Base-by-base conservation (phyloP, 2,329 filamentous ascomycete species). In the Diaporthe citri region DNA sequence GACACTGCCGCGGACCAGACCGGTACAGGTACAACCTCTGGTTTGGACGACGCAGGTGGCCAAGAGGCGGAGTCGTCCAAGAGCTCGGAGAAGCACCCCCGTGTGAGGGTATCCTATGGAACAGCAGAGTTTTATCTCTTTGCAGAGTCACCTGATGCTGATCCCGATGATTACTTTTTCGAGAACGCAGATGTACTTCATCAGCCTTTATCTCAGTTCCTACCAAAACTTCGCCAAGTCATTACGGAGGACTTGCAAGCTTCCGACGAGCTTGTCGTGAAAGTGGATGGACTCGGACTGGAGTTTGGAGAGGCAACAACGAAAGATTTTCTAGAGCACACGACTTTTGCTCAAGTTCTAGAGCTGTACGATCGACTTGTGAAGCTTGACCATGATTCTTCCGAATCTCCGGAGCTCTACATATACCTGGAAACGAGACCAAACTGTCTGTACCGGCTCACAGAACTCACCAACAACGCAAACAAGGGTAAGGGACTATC, bases 241-340 rank as follows among this genome's bases (percentile, higher is more conserved):
- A 82, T 90, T 20, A 80, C 82, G 25, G 83, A 85, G 52, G 88
- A 89, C 71, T 79, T 90, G 3, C 80, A 82, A 7, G 74, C 81
- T 4, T 83, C 85, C 25, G 88, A 90, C 71, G 88, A 90, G 73
- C 80, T 90, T 56, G 83, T 86, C n/a, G 84, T 89, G 55, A 86
- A 88, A 75, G 81, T 90, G 62, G 87, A 89, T 39, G 86, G 88
- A 75, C 84, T 90, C 55, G 87, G 87, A 12, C 82, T 90, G 43
- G 88, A 90, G 79, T 89, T 89, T 79, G 82, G 86, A 28, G 88
- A 90, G 55, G 60, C 76, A 31, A 77, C 76, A 46, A 72, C 76
- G 36, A 55, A 43, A 10, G 74, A 71, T 7, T 77, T 77, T 34
- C 71, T 77, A n/a, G 74, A 77, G 17, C 39, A 46, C 2, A 72